phyloP scores from a whole-genome alignment of 768 basidiomycete species.

The Phanerochaete sordida region DNA sequence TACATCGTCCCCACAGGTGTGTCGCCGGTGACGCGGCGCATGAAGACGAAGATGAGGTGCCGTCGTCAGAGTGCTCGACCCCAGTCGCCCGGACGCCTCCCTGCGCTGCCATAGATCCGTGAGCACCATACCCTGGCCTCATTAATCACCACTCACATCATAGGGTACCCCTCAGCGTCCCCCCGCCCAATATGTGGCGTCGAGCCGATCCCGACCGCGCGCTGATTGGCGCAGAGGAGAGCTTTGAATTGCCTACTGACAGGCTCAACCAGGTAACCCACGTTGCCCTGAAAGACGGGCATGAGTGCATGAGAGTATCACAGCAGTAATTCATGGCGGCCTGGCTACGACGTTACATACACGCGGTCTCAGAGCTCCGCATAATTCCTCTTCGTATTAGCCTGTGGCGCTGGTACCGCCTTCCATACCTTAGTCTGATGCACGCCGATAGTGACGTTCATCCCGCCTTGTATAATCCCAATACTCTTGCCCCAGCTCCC shows the following conservation, averaged over 20 bases:
- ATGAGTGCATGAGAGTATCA: not conserved
- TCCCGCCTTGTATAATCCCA: slow-evolving; percentile 20
- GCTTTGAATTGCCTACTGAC: not conserved
- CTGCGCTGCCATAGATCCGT: not conserved
- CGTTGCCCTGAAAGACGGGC: not conserved
- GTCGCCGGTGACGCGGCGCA: too few species aligned
- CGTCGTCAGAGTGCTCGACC: not conserved
- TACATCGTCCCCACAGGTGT: too few species aligned
- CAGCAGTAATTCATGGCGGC: not conserved
- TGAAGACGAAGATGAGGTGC: not conserved
- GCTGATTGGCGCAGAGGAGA: not conserved
- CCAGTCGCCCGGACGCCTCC: not conserved
- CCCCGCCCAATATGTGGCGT: not conserved
- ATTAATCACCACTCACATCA: not conserved
- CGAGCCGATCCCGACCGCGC: not conserved
- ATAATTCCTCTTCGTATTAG: not conserved
- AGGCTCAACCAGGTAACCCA: slow-evolving; percentile 1
- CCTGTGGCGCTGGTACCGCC: slow-evolving; percentile 17
- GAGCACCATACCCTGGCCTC: not conserved
- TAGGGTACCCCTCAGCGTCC: not conserved
- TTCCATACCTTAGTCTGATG: slow-evolving; percentile 31
- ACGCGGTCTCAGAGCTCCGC: slow-evolving; percentile 6
- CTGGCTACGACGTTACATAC: not conserved
- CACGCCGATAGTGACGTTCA: slow-evolving; percentile 22
- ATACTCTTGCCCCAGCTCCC: slow-evolving; percentile 26